phyloP scores from a whole-genome alignment of 495 filamentous ascomycete species.

The Podospora australis region DNA sequence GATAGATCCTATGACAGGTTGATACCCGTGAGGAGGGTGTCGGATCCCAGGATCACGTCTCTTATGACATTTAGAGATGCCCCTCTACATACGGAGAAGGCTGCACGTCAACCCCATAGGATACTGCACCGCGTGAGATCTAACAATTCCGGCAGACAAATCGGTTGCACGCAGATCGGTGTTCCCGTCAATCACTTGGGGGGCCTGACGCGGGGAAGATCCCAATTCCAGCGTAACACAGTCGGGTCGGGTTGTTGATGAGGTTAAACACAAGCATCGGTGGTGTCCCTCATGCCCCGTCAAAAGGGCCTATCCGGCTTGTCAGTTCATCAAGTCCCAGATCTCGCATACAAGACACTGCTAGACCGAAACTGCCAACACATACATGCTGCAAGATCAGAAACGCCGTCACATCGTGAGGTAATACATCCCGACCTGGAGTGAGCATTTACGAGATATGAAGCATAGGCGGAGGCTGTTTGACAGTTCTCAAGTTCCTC shows the following conservation, averaged over 20 bases:
- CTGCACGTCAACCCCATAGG: not conserved
- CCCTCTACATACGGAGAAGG: no score
- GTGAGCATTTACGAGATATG: no score
- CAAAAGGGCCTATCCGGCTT: constrained; percentile 1
- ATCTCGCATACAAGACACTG: constrained; percentile 14
- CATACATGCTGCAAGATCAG: constrained; percentile 9
- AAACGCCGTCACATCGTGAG: constrained; percentile 1
- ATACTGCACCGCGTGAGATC: constrained; percentile 3
- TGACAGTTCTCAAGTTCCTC: no score
- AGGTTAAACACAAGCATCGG: not conserved
- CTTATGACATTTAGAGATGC: no score
- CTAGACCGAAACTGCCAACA: constrained; percentile 9
- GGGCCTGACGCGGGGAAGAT: constrained; percentile 8
- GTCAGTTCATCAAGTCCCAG: constrained; percentile 5
- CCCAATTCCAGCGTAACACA: not conserved
- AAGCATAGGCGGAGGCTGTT: no score
- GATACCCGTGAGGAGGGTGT: no score
- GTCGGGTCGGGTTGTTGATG: not conserved
- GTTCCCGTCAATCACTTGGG: constrained; percentile 2
- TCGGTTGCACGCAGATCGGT: constrained; percentile 13
- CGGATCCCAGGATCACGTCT: no score
- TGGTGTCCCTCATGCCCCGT: not conserved
- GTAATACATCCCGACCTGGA: no score
- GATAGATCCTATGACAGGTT: no score
- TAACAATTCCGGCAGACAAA: no score